Percentiles rank a stretch among this genome's conserved stretches.
phyloP scores from a whole-genome alignment of 1,284 basidiomycete species.

The Volvariella surrecta region DNA sequence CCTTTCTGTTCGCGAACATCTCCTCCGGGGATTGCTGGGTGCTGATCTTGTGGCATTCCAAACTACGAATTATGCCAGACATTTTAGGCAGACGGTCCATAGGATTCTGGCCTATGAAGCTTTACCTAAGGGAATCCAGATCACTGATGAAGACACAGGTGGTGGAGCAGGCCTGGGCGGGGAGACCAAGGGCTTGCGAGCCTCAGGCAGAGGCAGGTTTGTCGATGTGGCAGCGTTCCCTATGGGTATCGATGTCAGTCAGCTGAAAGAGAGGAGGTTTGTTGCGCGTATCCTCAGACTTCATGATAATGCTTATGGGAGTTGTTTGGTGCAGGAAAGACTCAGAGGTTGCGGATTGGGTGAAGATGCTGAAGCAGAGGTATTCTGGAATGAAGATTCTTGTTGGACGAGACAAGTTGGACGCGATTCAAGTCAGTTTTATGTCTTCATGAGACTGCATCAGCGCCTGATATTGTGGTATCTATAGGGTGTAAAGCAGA shows the following conservation, averaged over 20 bases:
- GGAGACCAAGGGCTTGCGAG: conserved; percentile 14
- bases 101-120: conserved; percentile 78
- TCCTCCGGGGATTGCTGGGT: conserved; percentile 71
- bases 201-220: conserved; percentile 40
- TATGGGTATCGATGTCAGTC: conserved; percentile 81
- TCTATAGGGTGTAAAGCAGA: conserved; percentile 65
- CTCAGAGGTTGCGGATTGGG: conserved; percentile 78
- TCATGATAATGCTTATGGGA: too few relatives aligned
- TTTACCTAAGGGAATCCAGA: conserved; percentile 76
- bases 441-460: not conserved
- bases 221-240: conserved; percentile 84
- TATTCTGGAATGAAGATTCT: conserved; percentile 82
- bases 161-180: conserved; percentile 13
- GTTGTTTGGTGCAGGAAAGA: conserved; percentile 41
- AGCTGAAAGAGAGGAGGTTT: conserved; percentile 53
- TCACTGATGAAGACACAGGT: conserved; percentile 27
- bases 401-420: conserved; percentile 84
- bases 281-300: conserved; percentile 2
- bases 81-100: conserved; percentile 78
- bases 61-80: conserved; percentile 73
- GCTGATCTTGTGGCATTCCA: conserved; percentile 66
- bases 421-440: conserved; percentile 60
- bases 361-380: conserved; percentile 64
- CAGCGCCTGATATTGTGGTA: not conserved
- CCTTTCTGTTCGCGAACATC: conserved; percentile 55